Evolutionary conservation across 352 stramenopile species (phyloP).

Genomic region (Saprolegnia parasitica): DNA sequence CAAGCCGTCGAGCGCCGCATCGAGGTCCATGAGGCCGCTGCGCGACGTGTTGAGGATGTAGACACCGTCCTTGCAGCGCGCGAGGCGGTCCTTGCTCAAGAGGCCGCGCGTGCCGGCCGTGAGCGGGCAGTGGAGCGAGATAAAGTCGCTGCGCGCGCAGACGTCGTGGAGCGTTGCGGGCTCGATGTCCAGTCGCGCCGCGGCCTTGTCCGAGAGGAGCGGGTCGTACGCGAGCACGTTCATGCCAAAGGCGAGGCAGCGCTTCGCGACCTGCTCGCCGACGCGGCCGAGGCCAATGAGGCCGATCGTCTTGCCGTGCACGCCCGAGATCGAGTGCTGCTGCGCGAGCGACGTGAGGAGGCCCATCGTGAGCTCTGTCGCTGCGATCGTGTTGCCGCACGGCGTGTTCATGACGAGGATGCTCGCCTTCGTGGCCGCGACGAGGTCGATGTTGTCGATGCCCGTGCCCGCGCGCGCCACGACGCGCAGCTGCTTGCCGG

Average conservation of each 20-base stretch:
- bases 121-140: conserved; percentile 95
- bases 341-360: conserved; percentile 58
- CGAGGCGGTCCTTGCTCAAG: conserved; percentile 74
- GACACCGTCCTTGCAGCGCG: conserved; percentile 88
- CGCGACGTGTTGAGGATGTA: conserved; percentile 93
- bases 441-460: conserved; percentile 93
- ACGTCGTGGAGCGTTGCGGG: conserved; percentile 81
- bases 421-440: conserved; percentile 83
- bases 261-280: conserved; percentile 88
- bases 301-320: conserved; percentile 90
- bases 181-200: conserved; percentile 74
- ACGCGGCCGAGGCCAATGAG: conserved; percentile 94
- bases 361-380: conserved; percentile 92
- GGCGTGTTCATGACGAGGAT: conserved; percentile 97
- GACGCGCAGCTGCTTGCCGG: conserved; percentile 56
- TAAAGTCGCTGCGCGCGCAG: conserved; percentile 92
- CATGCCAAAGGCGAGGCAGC: conserved; percentile 92
- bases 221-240: conserved; percentile 92
- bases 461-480: conserved; percentile 88
- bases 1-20: conserved; percentile 84
- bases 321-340: conserved; percentile 50
- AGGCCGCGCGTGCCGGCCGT: conserved; percentile 92
- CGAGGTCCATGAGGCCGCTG: conserved; percentile 91
- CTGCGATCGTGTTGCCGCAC: conserved; percentile 92
- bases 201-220: conserved; percentile 84